phyloP scores from a whole-genome alignment of 345 rosid species.

The Eucalyptus rudis region DNA sequence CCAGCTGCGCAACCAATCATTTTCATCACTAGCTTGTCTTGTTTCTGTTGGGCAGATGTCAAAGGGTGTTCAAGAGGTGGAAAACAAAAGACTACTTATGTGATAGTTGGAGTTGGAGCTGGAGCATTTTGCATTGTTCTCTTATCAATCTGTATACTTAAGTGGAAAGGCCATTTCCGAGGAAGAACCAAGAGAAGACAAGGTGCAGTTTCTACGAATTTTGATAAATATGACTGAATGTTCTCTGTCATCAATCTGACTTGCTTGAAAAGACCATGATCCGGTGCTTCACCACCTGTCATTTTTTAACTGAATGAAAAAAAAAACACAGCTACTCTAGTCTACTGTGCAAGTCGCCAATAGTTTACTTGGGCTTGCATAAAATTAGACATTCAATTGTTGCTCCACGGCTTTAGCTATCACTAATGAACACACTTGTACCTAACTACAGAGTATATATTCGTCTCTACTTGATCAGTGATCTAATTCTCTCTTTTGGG shows the following conservation, averaged over 20 bases:
- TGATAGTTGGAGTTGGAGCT: conserved; percentile 8
- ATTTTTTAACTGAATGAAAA: neutral
- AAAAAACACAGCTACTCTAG: neutral
- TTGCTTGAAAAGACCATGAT: neutral
- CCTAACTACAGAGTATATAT: neutral
- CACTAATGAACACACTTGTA: neutral
- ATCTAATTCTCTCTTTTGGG: neutral
- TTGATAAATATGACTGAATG: neutral
- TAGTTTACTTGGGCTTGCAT: neutral
- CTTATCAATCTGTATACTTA: conserved; percentile 6
- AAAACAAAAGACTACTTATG: neutral
- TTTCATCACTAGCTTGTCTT: neutral
- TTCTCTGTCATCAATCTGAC: neutral
- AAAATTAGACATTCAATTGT: neutral
- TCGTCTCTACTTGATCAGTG: neutral
- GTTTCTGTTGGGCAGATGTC: conserved; percentile 7
- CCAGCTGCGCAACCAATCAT: neutral
- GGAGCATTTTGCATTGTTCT: conserved; percentile 8
- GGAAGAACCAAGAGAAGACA: neutral
- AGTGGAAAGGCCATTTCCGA: conserved; percentile 17
- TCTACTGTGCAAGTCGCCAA: neutral
- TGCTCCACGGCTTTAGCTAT: neutral
- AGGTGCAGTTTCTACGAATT: neutral
- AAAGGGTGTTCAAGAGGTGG: conserved; percentile 1
- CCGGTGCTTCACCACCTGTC: neutral